Evolutionary conservation across 495 filamentous ascomycete genomes (phyloP), one percentile per base, ranked within the genome.

Genomic region (Aspergillus saccharolyticus): DNA sequence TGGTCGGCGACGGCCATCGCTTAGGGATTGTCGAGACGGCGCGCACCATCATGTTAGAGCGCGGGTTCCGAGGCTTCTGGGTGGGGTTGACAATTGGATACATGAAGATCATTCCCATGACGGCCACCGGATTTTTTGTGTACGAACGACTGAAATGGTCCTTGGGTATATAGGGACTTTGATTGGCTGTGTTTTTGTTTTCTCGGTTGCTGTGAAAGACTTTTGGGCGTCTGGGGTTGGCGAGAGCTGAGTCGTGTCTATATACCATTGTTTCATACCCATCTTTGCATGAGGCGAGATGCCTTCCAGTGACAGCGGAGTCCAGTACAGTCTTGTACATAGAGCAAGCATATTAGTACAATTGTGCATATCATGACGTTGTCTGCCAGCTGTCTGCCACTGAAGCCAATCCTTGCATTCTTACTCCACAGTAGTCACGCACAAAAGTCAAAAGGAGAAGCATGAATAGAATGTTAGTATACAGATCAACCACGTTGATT

Each of bases 51-150:
- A 88, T 80, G 66, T 69, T 78, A 58, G 91, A 94, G 73, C 78
- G 78, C 18, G 95, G 94, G 0, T 75, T 87, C 59, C 78, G 81
- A 33, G 94, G 94, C 1, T 98, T 95, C 71, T 98, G 87, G 74
- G 88, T 97, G 20, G 94, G 94, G 0, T 72, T 98, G 69, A 89
- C 87, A 4, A 97, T 98, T 68, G 94, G 94, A 14, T 98, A 98
- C 66, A 78, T 90, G 55, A 98, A 98, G 76, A 83, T 98, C 54
- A 76, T 97, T 53, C 94, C 94, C 2, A 89, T 98, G 89, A 84
- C 74, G 55, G 94, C 94, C 28, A 88, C 87, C 44, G 86, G 85
- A 51, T 85, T 85, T 64, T 83, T 81, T 62, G 84, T 85, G 9
- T 97, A 97, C 62, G 92, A 97, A 74, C 78, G 92, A 63, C 72